These are phyloP conservation scores for Hemisphaericaspora nanyangensis DNA, from an alignment of 805 yeast species.

Conservation along the genomic window DNA sequence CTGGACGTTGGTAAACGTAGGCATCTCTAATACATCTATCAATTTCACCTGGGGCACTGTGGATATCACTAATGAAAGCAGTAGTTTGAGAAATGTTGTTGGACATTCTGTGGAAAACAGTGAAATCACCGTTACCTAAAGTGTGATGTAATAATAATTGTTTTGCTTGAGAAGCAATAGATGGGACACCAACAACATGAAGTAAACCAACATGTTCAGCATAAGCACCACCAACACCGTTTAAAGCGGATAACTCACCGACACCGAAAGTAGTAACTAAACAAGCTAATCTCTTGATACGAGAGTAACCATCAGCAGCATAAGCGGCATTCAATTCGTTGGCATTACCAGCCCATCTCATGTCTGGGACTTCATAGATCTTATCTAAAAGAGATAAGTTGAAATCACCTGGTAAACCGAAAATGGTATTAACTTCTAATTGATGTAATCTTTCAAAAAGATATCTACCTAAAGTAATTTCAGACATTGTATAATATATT, in stretches of 20 bases:
- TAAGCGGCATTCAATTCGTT: slow-evolving; percentile 87
- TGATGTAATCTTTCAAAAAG: slow-evolving; percentile 76
- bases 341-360: slow-evolving; percentile 90
- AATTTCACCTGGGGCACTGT: slow-evolving; percentile 63
- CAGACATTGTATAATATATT: slow-evolving; percentile 19
- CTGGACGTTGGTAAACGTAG: slow-evolving; percentile 71
- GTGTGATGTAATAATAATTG: slow-evolving; percentile 43
- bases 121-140: slow-evolving; percentile 41
- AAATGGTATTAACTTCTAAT: slow-evolving; percentile 64
- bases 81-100: slow-evolving; percentile 65
- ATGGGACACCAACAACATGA: slow-evolving; percentile 85
- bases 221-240: slow-evolving; percentile 84
- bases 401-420: slow-evolving; percentile 83
- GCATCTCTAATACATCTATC: slow-evolving; percentile 75
- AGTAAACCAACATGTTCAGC: slow-evolving; percentile 86
- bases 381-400: slow-evolving; percentile 69
- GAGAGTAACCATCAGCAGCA: slow-evolving; percentile 85
- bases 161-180: slow-evolving; percentile 59
- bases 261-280: slow-evolving; percentile 86
- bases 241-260: slow-evolving; percentile 80
- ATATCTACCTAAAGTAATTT: slow-evolving; percentile 69
- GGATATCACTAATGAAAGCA: slow-evolving; percentile 58
- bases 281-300: slow-evolving; percentile 73
- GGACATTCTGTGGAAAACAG: slow-evolving; percentile 73
- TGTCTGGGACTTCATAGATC: slow-evolving; percentile 66